Base-by-base conservation (phyloP, 495 filamentous ascomycete genomes). In the Oleoguttula mirabilis region DNA sequence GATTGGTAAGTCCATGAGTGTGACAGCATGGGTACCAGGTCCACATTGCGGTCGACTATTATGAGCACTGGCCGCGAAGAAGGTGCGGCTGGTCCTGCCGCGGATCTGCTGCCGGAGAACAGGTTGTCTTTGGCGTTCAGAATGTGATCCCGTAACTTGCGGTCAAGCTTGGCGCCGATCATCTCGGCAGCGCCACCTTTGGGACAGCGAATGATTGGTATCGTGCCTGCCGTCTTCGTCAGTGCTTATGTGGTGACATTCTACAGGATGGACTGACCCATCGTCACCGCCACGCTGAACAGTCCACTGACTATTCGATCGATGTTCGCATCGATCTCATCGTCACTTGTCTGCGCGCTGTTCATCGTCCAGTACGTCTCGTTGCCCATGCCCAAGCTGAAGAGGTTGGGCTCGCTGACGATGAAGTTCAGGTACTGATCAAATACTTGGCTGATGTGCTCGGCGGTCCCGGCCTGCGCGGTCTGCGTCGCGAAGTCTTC, bases 1-100 rank as follows among this genome's bases (percentile, higher is more conserved):
- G 87, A 94, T 57, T 96, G 90, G 55, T 99, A 99, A 3, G 87
- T 95, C 90, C 90, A 99, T 1, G 88, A 94, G 63, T 99, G 90
- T 17, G 88, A 94, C 1, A 96, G 71, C 92, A 96, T 96, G n/a
- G 92, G 87, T 44, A 94, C 84, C 25, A 96, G 60, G 61, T 99
- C 90, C 17, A 99, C 79, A 48, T 92, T 96, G 45, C 90, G 81
- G 62, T 96, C 90, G 32, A 94, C 78, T 37, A 95, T 78, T 43
- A 95, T 72, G 39, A 95, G 72, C 0, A 93, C 84, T 0, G 88
- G 88, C 21, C 87, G 68, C 16, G 83, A 79, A 2, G 75, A 73
- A 1, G 80, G 71, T 1, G 82, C 11, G 20, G 11, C 36, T 20
- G 33, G 14, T 15, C n/a, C 36, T 8, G 10, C 32, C 25, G 38